These are phyloP conservation scores for Alternaria sp. DNA, from an alignment of 2,329 filamentous ascomycete genomes.

Conservation along the genomic window DNA sequence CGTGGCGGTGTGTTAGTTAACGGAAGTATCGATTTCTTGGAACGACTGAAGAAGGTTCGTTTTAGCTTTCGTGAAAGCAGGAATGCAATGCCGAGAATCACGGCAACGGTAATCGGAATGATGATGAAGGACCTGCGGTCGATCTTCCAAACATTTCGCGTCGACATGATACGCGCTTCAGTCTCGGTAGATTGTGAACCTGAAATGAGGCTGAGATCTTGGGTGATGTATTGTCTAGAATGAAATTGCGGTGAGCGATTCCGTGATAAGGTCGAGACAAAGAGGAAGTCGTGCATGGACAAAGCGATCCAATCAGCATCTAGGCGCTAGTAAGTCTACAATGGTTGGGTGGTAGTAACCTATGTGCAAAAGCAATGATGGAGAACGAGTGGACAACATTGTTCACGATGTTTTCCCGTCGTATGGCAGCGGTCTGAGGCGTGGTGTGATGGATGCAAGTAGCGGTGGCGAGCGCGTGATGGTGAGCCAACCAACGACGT, in stretches of 20 bases:
- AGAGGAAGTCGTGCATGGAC: not conserved
- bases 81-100: not conserved
- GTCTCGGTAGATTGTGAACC: not conserved
- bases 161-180: not conserved
- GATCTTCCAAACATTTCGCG: not conserved
- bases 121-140: not conserved
- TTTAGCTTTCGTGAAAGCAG: not conserved
- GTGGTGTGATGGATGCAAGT: slow-evolving; percentile 8
- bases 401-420: not conserved
- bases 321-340: not conserved
- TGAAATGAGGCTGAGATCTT: not conserved
- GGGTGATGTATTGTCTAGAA: not conserved
- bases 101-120: not conserved
- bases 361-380: too few relatives aligned
- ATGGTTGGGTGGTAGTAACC: not conserved
- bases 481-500: slow-evolving; percentile 17
- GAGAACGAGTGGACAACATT: not conserved
- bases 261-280: not conserved
- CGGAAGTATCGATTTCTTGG: not conserved
- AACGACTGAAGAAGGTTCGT: not conserved
- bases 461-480: slow-evolving; percentile 11
- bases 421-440: not conserved
- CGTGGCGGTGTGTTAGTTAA: not conserved
- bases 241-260: not conserved
- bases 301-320: not conserved